A percentile compares a stretch with the other conserved stretches of the same genome.
phyloP scores from a whole-genome alignment of 371 early-diverging fungal genomes.

The Mucor lusitanicus region DNA sequence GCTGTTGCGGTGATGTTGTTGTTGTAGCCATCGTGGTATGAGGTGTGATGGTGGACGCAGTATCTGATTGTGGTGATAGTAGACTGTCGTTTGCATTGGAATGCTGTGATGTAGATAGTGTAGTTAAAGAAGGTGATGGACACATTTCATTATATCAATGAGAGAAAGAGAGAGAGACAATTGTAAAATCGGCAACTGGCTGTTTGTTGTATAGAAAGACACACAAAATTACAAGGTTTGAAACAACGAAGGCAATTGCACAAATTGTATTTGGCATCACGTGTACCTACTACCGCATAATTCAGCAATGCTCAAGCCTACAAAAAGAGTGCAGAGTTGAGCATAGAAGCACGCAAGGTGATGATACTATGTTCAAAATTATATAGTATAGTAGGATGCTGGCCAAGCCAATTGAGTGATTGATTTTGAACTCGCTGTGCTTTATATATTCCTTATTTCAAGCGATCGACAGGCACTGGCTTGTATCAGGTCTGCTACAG shows the following conservation, averaged over 20 bases:
- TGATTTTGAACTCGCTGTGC: too few relatives aligned
- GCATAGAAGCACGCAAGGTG: too few relatives aligned
- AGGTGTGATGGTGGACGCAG: neutral
- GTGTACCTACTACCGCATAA: neutral
- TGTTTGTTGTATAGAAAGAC: too few relatives aligned
- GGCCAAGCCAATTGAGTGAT: too few relatives aligned
- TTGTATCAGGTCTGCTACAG: too few relatives aligned
- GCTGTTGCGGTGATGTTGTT: neutral
- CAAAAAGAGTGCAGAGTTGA: too few relatives aligned
- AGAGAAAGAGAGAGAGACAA: neutral
- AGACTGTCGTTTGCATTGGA: neutral
- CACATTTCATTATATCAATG: constrained; percentile 8
- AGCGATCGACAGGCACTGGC: too few relatives aligned
- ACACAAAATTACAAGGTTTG: neutral
- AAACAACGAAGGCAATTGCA: neutral
- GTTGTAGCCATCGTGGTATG: neutral
- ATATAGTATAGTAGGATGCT: too few relatives aligned
- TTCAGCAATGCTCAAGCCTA: too few relatives aligned
- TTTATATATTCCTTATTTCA: too few relatives aligned
- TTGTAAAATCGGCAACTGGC: neutral
- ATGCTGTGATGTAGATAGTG: constrained; percentile 4
- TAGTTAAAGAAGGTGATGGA: constrained; percentile 18
- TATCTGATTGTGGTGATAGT: neutral
- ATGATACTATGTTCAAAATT: too few relatives aligned
- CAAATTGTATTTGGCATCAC: neutral